A percentile compares a stretch with the other conserved stretches of the same genome.
Conservation (phyloP, 2,329 filamentous ascomycete genomes). For the Trichoderma sp. region DNA sequence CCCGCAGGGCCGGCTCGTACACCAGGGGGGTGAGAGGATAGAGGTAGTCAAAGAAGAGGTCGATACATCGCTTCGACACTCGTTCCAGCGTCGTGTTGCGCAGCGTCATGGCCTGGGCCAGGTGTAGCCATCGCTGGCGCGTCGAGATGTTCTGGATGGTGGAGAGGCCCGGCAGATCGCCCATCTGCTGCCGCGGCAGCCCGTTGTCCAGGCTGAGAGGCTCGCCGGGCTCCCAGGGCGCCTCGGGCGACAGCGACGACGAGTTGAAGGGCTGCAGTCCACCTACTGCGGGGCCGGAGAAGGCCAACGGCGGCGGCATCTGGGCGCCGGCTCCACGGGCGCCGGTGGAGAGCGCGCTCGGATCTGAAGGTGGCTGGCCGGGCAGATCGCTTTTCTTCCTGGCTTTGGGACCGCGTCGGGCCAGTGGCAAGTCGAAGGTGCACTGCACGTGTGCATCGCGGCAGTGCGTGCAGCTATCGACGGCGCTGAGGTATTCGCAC, state of each 20-base stretch:
- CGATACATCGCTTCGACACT: constrained; percentile 39
- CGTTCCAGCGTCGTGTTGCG: constrained; percentile 32
- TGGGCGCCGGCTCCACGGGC: constrained; percentile 14
- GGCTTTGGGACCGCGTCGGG: constrained; percentile 43
- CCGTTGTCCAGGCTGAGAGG: constrained; percentile 22
- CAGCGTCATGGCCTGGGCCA: constrained; percentile 32
- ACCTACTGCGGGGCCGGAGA: constrained; percentile 18
- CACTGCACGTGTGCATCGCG: constrained; percentile 38
- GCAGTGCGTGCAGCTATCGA: constrained; percentile 38
- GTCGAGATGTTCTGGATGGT: constrained; percentile 29
- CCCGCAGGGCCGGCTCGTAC: constrained; percentile 44
- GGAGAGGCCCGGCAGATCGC: constrained; percentile 17
- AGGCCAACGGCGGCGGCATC: constrained; percentile 22
- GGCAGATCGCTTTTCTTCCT: constrained; percentile 29
- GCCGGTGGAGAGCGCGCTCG: constrained; percentile 20
- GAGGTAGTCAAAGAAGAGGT: constrained; percentile 47
- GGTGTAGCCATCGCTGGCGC: constrained; percentile 35
- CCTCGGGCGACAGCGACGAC: constrained; percentile 23
- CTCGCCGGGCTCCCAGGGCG: constrained; percentile 21
- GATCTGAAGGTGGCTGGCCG: constrained; percentile 26
- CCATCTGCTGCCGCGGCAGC: constrained; percentile 18
- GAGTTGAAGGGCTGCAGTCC: constrained; percentile 22
- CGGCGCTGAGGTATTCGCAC: constrained; percentile 35
- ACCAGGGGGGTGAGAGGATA: constrained; percentile 46
- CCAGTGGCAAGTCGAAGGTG: constrained; percentile 43